Evolutionary conservation across 2,329 filamentous ascomycete genomes (phyloP), one percentile per base, ranked within the genome.

Genomic region (Leptographium lundbergii): DNA sequence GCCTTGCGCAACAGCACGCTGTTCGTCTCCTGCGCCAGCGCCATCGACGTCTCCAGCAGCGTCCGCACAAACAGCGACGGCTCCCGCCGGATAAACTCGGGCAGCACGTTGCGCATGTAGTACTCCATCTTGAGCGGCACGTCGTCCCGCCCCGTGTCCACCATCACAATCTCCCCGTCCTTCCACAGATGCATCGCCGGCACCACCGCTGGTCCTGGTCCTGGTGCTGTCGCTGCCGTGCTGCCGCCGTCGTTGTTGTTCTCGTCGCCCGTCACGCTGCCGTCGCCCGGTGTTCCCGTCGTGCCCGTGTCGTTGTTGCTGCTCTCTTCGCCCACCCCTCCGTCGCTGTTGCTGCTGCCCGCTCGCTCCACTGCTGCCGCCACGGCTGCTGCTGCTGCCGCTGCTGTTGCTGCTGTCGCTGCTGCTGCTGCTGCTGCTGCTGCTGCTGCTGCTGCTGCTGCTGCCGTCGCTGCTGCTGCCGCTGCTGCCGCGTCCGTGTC

Each of bases 71-170:
- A 82, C 47, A 75, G 75, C 6, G 82, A 86, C 0, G 80, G 76
- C 63, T 86, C 83, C 17, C 77, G 75, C 58, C 77, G 75, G 60
- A 85, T 79, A 59, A 86, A 79, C 24, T 81, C 75, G 3, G 76
- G 75, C 27, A 84, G 72, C 36, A 82, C 77, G 56, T 77, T 74
- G 51, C 81, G 78, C 75, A 84, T 81, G 59, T 86, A 86, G 25
- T 71, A 70, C 65, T 86, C 82, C 19, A 86, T 74, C 63, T 81
- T 82, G 29, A 70, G 72, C 1, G 81, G 78, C 6, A 86, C 73
- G 60, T 86, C 82, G 62, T 85, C 82, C 50, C 74, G 77, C 51
- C 83, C 79, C 62, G 78, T 79, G 63, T 86, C 82, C 48, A 86
- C 77, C 73, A 86, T 81, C 61, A 82, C 74, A 47, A 74, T 69